Evolutionary conservation across 257 asterid species (phyloP), one percentile per base, ranked within the genome.

Genomic region (Marsdenia floribunda): DNA sequence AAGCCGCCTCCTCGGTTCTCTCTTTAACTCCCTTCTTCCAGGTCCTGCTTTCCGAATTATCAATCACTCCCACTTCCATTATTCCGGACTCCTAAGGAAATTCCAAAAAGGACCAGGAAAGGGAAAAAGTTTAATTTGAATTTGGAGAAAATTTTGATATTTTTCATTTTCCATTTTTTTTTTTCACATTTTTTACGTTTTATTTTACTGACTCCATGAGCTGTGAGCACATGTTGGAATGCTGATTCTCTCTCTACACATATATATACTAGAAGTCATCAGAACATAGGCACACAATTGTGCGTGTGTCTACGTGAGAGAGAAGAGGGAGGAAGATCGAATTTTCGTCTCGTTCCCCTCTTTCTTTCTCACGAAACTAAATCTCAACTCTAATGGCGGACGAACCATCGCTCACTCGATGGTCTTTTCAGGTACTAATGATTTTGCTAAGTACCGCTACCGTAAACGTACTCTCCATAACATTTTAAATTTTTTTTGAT

Each of bases 341-440:
- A 21, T 57, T 55, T 66, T 61, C 66, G 40, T 71, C 65, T 55
- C 76, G 73, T 71, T 68, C 73, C 54, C 80, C 67, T 65, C 60
- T 68, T 21, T 69, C 75, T 58, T 40, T 57, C 74, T 22, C 4
- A 19, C 61, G 40, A 6, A 58, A 52, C 57, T n/a, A 72, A 47
- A 38, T 68, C 80, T 72, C 14, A 65, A 53, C 11, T 77, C 68
- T 59, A 75, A 90, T 90, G 98, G 93, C 93, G 18, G 97, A 86
- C 78, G 97, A 91, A 64, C 97, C 98, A 81, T 40, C 90, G 83
- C 89, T 87, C 66, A 91, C 98, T 71, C 98, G 98, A 82, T 93
- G 96, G 98, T 87, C 97, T 29, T 91, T 93, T 82, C 90, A 85
- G 96, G 98, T 90, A 71, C 57, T 65, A 14, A 37, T 13, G 52